These are phyloP conservation scores for Camellia sinensis DNA, from an alignment of 148 eudicot species.

Conservation along the genomic window DNA sequence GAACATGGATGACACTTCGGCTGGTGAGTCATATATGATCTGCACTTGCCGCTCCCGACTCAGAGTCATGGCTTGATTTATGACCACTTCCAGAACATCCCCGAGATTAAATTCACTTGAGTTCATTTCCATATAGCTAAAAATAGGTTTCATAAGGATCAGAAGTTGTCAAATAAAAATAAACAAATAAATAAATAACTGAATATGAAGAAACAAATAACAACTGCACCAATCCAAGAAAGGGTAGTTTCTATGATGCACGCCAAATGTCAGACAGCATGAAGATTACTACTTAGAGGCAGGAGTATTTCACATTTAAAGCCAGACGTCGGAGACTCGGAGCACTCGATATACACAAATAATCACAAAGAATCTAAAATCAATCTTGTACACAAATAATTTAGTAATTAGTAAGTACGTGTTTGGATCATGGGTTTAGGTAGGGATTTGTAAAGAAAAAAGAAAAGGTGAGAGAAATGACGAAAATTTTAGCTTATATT, in stretches of 20 bases:
- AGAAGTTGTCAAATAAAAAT: slow-evolving; percentile 1
- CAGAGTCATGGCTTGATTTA: slow-evolving; percentile 62
- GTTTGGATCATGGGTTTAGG: no score
- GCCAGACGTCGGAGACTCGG: not conserved
- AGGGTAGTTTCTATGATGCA: not conserved
- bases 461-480: no score
- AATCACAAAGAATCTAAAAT: not conserved
- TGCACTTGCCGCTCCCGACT: slow-evolving; percentile 68
- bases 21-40: slow-evolving; percentile 50
- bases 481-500: no score
- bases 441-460: no score
- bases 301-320: not conserved
- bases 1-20: slow-evolving; percentile 50
- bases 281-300: not conserved
- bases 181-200: no score
- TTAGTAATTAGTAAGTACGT: no score
- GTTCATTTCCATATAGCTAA: slow-evolving; percentile 68
- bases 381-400: no score
- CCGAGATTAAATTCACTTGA: slow-evolving; percentile 61
- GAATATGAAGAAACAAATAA: slow-evolving; percentile 4
- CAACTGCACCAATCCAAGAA: not conserved
- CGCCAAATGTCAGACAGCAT: not conserved
- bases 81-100: slow-evolving; percentile 65
- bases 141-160: slow-evolving; percentile 23
- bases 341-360: not conserved